Evolutionary conservation across 306 rosid genomes (phyloP), one percentile per base, ranked within the genome.

Genomic region (Prunus kanzakura): DNA sequence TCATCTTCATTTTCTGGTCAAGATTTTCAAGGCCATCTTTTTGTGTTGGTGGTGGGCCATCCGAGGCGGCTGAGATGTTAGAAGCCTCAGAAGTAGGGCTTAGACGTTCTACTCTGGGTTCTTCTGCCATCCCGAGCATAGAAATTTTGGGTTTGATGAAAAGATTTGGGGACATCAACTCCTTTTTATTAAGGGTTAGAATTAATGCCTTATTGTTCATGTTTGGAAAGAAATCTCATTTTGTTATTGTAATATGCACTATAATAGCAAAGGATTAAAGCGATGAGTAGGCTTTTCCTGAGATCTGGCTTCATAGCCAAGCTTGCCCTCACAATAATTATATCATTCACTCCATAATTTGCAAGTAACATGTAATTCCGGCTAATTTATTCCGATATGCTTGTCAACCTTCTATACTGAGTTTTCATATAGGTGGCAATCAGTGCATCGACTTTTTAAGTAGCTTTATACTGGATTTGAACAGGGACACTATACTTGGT

Each of bases 11-110:
- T 43, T 38, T 72, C n/a, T 49, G 16, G 43, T 27, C 68, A 12
- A 19, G 49, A 15, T 14, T 35, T 2, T 14, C 67, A 6, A 22
- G 45, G 2, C 25, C 67, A 11, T 67, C 78, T 20, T 27, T 27
- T 47, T 64, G n/a, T 2, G 47, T 18, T 57, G n/a, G 61, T 38
- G 75, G 67, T 16, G 38, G 27, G 22, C 50, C 45, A 29, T 73
- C 81, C 0, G 86, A 80, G 14, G 89, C 71, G 18, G 78, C 82
- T 2, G 94, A 85, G 80, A 85, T 76, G 71, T 84, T 69, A 0
- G 93, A 87, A 67, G 86, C 78, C 67, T 89, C 83, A 1, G 86
- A 80, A 64, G n/a, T 52, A 5, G 81, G 78, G 65, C 69, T 77
- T 11, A n/a, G 65, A 61, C 30, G 64, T 61, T 74, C 61, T 6